Evolutionary conservation across 495 filamentous ascomycete species (phyloP).

Genomic region (Aspergillus funiculosus): DNA sequence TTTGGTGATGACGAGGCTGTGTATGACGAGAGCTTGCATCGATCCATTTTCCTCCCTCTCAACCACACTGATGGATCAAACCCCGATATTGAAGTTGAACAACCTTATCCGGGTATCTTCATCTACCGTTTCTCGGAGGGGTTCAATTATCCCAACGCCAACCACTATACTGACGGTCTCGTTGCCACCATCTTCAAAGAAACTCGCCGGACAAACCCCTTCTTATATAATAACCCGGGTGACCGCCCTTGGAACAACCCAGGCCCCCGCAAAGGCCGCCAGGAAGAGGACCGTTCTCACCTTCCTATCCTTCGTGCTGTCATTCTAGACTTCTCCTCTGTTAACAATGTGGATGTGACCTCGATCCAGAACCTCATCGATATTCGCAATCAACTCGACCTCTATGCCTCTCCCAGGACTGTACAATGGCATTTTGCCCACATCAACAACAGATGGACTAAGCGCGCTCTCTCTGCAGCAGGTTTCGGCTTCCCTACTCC

Average conservation of each 20-base stretch:
- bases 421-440: constrained; percentile 96
- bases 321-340: constrained; percentile 91
- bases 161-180: constrained; percentile 82
- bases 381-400: constrained; percentile 93
- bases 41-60: constrained; percentile 87
- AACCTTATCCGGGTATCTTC: constrained; percentile 89
- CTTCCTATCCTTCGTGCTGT: constrained; percentile 81
- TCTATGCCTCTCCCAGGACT: constrained; percentile 71
- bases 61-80: constrained; percentile 87
- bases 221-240: constrained; percentile 57
- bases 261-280: constrained; percentile 60
- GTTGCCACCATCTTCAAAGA: constrained; percentile 64
- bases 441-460: constrained; percentile 97
- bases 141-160: constrained; percentile 93
- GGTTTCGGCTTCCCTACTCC: constrained; percentile 89
- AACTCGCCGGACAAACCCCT: constrained; percentile 71
- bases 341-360: constrained; percentile 95
- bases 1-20: constrained; percentile 40
- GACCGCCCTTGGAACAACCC: constrained; percentile 97
- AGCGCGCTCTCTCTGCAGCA: constrained; percentile 83
- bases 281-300: constrained; percentile 41
- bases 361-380: constrained; percentile 94
- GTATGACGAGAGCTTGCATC: constrained; percentile 31
- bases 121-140: constrained; percentile 97
- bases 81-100: constrained; percentile 69